Base-by-base conservation (phyloP, 192 early-diverging fungal species). In the Backusella tarrabulga region DNA sequence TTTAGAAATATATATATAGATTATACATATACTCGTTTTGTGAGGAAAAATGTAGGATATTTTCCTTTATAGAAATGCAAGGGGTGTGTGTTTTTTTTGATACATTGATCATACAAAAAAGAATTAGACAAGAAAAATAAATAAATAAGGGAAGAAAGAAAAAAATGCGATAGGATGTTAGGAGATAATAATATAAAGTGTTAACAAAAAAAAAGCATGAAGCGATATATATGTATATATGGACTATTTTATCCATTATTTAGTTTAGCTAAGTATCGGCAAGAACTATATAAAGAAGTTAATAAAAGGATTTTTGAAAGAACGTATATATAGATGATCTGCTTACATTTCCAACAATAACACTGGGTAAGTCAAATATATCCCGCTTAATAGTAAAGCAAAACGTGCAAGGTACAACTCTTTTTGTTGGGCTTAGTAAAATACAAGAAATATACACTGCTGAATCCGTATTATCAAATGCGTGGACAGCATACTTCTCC, bases 311-410 rank as follows among this genome's bases (percentile, higher is more conserved):
- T 52, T 12, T 26, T 29, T 6, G 21, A 9, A 11, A 54, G 12
- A 77, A 14, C 26, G 5, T 19, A 17, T 32, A 3, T 32, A 32
- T 32, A 35, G 19, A 34, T 50, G 46, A 35, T 71, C 35, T 35
- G 9, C 79, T 77, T 83, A 80, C 82, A 82, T 95, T 93, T 34
- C 93, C 93, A 54, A 95, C 88, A 73, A 95, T 91, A 40, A 91
- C 95, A 76, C 94, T 82, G 2, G 96, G 96, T 36, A 98, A 93
- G 82, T 96, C 97, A 91, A 98, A 98, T 73, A 97, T 94, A 81
- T 97, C 97, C 32, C 96, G 85, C 83, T 96, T 97, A 87, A 98
- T 97, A 12, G 97, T 97, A 81, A 98, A 97, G 74, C 95, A 97
- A 76, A 98, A 95, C 1, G 95, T 93, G 79, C 96, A 97, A 2